These are phyloP conservation scores for Petunia hybrid DNA, from an alignment of 305 asterid genomes.

Conservation along the genomic window DNA sequence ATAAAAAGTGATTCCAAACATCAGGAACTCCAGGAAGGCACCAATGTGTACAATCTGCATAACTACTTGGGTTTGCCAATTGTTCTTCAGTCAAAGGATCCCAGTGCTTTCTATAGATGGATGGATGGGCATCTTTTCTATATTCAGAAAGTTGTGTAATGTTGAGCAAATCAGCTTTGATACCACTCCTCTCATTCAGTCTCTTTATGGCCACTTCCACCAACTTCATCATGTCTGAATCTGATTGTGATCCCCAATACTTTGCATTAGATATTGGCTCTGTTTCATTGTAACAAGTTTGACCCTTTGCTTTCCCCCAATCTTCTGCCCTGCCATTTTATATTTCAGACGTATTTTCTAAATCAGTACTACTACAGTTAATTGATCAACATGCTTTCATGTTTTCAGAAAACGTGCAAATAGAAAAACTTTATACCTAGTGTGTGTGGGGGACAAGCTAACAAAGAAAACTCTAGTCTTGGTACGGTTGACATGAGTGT, in stretches of 20 bases:
- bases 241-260: conserved; percentile 49
- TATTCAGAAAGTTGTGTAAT: conserved; percentile 66
- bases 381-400: no score
- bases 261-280: conserved; percentile 49
- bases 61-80: conserved; percentile 37
- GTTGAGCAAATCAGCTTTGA: conserved; percentile 55
- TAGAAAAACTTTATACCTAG: conserved; percentile 27
- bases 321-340: conserved; percentile 42
- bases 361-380: background rate
- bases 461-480: conserved; percentile 62
- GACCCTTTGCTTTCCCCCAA: conserved; percentile 44
- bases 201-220: conserved; percentile 50
- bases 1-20: conserved; percentile 70
- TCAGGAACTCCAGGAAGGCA: conserved; percentile 91
- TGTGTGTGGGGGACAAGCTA: conserved; percentile 60
- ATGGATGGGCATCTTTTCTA: conserved; percentile 72
- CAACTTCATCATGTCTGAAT: conserved; percentile 47
- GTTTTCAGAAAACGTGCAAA: background rate
- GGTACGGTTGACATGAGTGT: conserved; percentile 53
- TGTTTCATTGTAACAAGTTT: conserved; percentile 51
- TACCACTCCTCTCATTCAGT: conserved; percentile 48
- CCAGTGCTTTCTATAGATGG: conserved; percentile 52
- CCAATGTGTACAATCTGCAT: conserved; percentile 80
- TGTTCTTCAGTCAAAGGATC: conserved; percentile 39
- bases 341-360: background rate